Conservation (phyloP, 192 early-diverging fungal species). For the Lobosporangium transversale region DNA sequence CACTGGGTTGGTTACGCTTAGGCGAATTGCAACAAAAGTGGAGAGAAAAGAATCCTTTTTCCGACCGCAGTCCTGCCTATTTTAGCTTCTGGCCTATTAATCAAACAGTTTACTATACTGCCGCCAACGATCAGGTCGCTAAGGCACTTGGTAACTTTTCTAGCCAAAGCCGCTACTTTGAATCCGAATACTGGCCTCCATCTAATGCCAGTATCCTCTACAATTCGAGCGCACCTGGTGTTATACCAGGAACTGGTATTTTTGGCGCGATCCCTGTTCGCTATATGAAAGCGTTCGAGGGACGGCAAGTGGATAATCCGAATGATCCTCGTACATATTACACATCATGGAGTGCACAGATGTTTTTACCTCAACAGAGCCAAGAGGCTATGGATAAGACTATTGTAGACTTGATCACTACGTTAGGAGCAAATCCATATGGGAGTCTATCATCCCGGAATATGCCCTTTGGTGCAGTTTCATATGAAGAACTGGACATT, state of each 20-base stretch:
- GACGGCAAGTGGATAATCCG: background rate
- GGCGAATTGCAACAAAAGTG: background rate
- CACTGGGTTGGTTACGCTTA: constrained; percentile 24
- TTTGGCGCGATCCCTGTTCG: constrained; percentile 37
- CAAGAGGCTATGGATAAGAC: constrained; percentile 4
- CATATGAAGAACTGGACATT: constrained; percentile 10
- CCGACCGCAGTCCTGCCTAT: background rate
- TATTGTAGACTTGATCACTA: background rate
- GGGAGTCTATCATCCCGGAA: too few species aligned
- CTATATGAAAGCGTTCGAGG: background rate
- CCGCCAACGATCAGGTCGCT: constrained; percentile 19
- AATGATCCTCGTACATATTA: background rate
- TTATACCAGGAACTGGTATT: constrained; percentile 18
- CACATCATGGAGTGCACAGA: background rate
- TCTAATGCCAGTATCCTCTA: constrained; percentile 15
- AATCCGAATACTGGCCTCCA: constrained; percentile 23
- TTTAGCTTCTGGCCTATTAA: background rate
- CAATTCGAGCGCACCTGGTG: constrained; percentile 8
- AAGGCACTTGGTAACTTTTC: constrained; percentile 8
- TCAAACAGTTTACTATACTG: constrained; percentile 21
- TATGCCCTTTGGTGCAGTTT: constrained; percentile 24
- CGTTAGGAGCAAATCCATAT: background rate
- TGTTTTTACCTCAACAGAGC: background rate
- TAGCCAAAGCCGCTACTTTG: constrained; percentile 23
- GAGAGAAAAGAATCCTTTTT: background rate